These are phyloP conservation scores for Eragrostis tef DNA, from an alignment of 202 grass and related monocot species.

Conservation along the genomic window DNA sequence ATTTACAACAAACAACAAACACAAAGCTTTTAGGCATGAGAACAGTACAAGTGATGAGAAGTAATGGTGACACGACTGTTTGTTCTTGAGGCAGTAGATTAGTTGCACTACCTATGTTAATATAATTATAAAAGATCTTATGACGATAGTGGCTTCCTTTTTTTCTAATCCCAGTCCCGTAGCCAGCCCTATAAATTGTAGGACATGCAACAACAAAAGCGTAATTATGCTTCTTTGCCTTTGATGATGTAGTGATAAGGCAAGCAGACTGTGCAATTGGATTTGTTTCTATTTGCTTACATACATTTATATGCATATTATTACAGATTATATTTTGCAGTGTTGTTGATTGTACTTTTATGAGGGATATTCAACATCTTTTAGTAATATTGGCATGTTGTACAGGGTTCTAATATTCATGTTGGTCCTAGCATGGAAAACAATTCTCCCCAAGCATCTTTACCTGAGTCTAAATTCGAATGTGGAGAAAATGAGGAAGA, in stretches of 20 bases:
- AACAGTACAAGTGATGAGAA: background rate
- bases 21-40: background rate
- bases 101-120: background rate
- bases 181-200: background rate
- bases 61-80: background rate
- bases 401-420: conserved; percentile 53
- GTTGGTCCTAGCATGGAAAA: conserved; percentile 50
- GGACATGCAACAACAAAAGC: background rate
- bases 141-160: background rate
- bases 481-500: conserved; percentile 54
- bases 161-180: background rate
- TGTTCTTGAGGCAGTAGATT: background rate
- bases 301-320: background rate
- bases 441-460: conserved; percentile 35
- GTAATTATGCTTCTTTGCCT: background rate
- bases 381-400: conserved; percentile 38
- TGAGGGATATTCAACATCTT: background rate
- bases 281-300: background rate
- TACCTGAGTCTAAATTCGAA: conserved; percentile 41
- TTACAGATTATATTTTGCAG: background rate
- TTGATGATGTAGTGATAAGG: background rate
- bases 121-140: background rate
- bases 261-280: conserved; percentile 11
- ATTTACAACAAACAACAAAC: background rate
- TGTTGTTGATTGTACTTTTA: background rate